These are phyloP conservation scores for Dendrocalamus latiflorus DNA, from an alignment of 202 grass and related monocot genomes.

Conservation along the genomic window DNA sequence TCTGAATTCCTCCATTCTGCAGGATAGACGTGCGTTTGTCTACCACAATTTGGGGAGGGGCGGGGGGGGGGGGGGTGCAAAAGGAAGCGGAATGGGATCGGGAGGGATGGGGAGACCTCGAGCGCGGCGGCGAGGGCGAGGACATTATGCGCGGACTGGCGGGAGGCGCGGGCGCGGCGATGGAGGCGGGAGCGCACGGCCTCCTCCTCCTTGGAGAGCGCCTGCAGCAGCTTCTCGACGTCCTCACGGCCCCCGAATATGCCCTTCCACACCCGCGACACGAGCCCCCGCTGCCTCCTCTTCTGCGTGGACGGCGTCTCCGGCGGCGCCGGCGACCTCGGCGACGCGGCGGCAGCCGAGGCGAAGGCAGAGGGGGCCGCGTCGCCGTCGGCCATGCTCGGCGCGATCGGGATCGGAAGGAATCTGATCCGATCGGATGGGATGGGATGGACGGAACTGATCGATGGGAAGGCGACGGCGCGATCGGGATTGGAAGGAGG, in stretches of 20 bases:
- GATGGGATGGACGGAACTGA: neutral
- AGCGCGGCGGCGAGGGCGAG: slow-evolving; percentile 55
- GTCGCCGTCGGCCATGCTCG: slow-evolving; percentile 37
- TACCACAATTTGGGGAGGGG: neutral
- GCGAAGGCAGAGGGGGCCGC: neutral
- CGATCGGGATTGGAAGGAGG: neutral
- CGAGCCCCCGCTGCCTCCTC: slow-evolving; percentile 52
- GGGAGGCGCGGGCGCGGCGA: slow-evolving; percentile 59
- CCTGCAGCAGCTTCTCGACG: slow-evolving; percentile 76
- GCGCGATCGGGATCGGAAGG: neutral
- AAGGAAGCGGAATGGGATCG: neutral
- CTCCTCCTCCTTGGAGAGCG: slow-evolving; percentile 83
- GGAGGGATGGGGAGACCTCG: slow-evolving; percentile 34
- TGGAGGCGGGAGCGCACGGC: slow-evolving; percentile 57
- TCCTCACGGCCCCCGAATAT: slow-evolving; percentile 68
- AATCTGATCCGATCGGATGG: neutral
- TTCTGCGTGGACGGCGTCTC: slow-evolving; percentile 39
- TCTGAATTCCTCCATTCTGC: neutral
- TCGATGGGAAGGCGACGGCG: neutral
- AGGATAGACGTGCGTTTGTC: neutral
- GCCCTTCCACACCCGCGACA: slow-evolving; percentile 60
- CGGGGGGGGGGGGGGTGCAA: too few relatives aligned
- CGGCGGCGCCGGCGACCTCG: slow-evolving; percentile 27
- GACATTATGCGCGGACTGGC: slow-evolving; percentile 58
- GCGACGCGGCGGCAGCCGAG: neutral